Evolutionary conservation across 192 early-diverging fungal genomes (phyloP), one percentile per base, ranked within the genome.

Genomic region (Fimicolochytrium jonesii): DNA sequence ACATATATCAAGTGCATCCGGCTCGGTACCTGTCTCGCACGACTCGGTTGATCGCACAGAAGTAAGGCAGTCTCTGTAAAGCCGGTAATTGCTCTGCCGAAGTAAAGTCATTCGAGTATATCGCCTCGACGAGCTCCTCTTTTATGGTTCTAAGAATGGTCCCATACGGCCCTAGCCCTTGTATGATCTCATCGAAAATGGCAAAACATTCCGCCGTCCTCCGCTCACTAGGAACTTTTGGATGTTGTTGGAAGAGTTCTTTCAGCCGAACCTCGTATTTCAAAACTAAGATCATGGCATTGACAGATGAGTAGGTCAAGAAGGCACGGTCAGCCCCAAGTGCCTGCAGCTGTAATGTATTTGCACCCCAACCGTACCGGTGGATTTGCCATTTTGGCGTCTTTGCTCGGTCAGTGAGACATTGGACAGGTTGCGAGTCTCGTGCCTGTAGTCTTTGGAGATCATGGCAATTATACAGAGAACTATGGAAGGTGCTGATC

Each of bases 61-160:
- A 77, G 35, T 62, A 79, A 2, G 77, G 77, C 3, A 79, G 45
- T 13, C 73, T 52, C 55, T 76, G 74, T 20, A 69, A 64, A 56
- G 61, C 68, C 13, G 68, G 68, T 36, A 42, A 65, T 25, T 29
- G 43, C 29, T 56, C 66, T 2, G 26, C 52, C 9, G 62, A 52
- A 3, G 77, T 79, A n/a, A 72, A 44, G 51, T 65, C 61, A 10
- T 47, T 22, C 15, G 74, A 77, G 59, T 66, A 79, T 2, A 79
- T 66, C 3, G 61, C 33, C 26, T 52, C 36, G 43, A 61, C 42
- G 2, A 79, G 34, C 37, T 79, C 77, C 31, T 79, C 70, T 25
- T 47, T 69, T 0, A 79, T 36, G 17, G 51, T 54, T 28, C 25
- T 45, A 20, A 79, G 17, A 6, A 74, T 48, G 17, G 60, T 31